These are phyloP conservation scores for Protomyces pachydermus DNA, from an alignment of 1,139 yeast species.

Conservation along the genomic window DNA sequence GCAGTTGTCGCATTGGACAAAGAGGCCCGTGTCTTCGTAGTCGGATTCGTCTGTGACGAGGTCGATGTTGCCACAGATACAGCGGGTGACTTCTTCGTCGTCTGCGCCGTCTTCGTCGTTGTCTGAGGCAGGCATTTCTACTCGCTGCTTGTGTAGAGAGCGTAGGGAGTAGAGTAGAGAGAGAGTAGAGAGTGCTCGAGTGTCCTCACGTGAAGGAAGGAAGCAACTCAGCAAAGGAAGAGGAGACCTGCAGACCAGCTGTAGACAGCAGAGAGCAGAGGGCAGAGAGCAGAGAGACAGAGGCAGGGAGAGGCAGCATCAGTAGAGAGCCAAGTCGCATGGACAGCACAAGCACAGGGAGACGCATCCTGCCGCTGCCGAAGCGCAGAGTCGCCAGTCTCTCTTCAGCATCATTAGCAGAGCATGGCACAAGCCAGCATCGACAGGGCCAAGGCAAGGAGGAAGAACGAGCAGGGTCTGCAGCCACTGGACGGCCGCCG, in stretches of 20 bases:
- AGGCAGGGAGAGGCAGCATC: not conserved
- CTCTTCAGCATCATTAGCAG: too few relatives aligned
- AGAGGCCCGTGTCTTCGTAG: constrained; percentile 48
- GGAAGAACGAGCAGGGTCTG: too few relatives aligned
- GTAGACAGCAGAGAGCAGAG: not conserved
- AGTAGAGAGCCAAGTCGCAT: not conserved
- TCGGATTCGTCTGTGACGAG: constrained; percentile 49
- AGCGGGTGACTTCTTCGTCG: constrained; percentile 46
- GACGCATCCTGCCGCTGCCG: constrained; percentile 21
- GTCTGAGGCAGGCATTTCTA: too few relatives aligned
- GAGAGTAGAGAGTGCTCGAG: too few relatives aligned
- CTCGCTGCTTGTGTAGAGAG: too few relatives aligned
- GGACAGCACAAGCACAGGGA: not conserved
- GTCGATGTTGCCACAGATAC: constrained; percentile 55
- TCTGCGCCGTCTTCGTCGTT: not conserved
- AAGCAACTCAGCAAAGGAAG: not conserved
- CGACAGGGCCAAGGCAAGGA: too few relatives aligned
- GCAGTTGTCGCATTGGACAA: constrained; percentile 78
- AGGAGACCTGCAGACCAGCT: not conserved
- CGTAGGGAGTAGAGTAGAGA: too few relatives aligned
- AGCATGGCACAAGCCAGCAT: too few relatives aligned
- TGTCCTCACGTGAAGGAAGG: too few relatives aligned
- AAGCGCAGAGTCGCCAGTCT: constrained; percentile 11
- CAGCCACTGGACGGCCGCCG: not conserved
- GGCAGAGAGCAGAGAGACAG: not conserved